Evolutionary conservation across 805 yeast species (phyloP).

Genomic region (Brettanomyces bruxellensis): DNA sequence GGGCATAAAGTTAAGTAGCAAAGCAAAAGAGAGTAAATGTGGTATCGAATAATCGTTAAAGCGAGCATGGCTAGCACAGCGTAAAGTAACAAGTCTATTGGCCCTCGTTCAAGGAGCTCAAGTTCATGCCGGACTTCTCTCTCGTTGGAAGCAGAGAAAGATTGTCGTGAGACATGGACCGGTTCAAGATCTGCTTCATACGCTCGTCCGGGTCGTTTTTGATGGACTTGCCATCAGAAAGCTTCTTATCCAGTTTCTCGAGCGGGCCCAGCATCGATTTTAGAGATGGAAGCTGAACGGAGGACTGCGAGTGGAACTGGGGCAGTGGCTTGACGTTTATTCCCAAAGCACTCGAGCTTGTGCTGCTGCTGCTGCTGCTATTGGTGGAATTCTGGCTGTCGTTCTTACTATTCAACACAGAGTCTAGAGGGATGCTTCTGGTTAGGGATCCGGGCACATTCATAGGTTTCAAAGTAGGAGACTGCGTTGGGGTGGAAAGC

Average conservation of each 20-base stretch:
- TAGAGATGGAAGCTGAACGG: constrained; percentile 24
- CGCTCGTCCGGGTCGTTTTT: constrained; percentile 18
- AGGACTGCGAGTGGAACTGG: constrained; percentile 1
- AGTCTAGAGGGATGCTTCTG: neutral
- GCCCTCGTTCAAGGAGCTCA: neutral
- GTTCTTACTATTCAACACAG: neutral
- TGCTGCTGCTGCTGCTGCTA: neutral
- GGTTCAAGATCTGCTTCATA: constrained; percentile 19
- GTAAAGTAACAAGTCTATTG: too few species aligned
- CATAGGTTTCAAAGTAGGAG: constrained; percentile 26
- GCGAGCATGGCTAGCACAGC: too few species aligned
- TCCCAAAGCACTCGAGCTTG: neutral
- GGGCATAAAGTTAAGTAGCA: too few species aligned
- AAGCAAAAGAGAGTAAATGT: too few species aligned
- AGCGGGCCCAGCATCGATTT: constrained; percentile 19
- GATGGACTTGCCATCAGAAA: constrained; percentile 12
- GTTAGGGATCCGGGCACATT: neutral
- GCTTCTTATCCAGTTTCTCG: constrained; percentile 3
- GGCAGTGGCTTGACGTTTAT: neutral
- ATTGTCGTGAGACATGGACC: constrained; percentile 18
- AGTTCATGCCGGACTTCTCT: neutral
- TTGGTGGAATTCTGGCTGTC: neutral
- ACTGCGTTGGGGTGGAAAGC: constrained; percentile 26
- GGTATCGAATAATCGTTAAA: too few species aligned
- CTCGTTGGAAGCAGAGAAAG: constrained; percentile 7